Conservation (phyloP, 129 eudicot genomes). For the Lonicera japonica region DNA sequence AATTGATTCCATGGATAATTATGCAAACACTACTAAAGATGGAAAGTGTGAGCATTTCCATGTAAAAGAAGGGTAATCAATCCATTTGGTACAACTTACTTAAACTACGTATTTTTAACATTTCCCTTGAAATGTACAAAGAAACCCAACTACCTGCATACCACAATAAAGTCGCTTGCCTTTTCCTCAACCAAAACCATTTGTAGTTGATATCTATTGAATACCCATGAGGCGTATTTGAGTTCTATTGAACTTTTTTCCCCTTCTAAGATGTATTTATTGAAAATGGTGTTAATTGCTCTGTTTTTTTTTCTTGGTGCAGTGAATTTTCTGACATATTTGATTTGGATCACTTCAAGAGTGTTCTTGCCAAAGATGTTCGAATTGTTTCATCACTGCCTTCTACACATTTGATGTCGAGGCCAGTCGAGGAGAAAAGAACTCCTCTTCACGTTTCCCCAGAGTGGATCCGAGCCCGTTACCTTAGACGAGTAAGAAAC, state of each 20-base stretch:
- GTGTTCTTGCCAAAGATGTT: conserved; percentile 69
- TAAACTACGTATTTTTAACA: too few species aligned
- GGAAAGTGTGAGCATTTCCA: too few species aligned
- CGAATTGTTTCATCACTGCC: conserved; percentile 85
- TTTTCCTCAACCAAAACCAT: too few species aligned
- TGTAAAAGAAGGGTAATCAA: too few species aligned
- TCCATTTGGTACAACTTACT: too few species aligned
- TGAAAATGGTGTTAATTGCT: neutral
- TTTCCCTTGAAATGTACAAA: too few species aligned
- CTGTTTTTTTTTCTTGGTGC: conserved; percentile 22
- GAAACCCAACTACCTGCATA: too few species aligned
- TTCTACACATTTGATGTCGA: conserved; percentile 84
- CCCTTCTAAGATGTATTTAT: neutral
- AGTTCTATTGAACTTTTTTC: neutral
- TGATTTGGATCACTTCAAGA: conserved; percentile 92
- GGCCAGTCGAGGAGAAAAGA: conserved; percentile 84
- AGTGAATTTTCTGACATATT: conserved; percentile 97
- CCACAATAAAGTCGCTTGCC: too few species aligned
- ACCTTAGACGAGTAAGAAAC: conserved; percentile 47
- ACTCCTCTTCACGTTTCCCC: conserved; percentile 85
- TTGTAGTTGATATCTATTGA: too few species aligned
- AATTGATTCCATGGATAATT: too few species aligned
- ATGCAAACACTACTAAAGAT: too few species aligned
- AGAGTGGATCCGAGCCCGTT: conserved; percentile 82
- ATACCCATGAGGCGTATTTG: too few species aligned